A percentile compares a stretch with the other conserved stretches of the same genome.
phyloP scores from a whole-genome alignment of 164 flowering plant species.

The Chimonanthus salicifolius region DNA sequence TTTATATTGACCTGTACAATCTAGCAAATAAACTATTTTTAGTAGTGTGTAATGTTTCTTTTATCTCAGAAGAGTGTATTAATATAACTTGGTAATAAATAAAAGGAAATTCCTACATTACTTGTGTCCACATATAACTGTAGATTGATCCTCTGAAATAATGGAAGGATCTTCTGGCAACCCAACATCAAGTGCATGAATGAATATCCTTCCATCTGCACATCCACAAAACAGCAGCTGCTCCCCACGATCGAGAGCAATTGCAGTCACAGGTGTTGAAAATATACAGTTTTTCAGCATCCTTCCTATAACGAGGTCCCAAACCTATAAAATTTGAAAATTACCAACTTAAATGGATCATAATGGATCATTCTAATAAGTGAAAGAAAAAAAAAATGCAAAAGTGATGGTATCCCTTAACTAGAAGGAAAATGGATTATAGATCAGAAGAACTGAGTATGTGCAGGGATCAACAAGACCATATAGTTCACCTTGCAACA shows the following conservation, averaged over 20 bases:
- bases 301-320: conserved; percentile 37
- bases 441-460: no score
- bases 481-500: no score
- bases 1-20: background rate
- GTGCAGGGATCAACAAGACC: background rate
- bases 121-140: conserved; percentile 51
- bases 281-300: conserved; percentile 28
- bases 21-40: background rate
- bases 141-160: conserved; percentile 20
- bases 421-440: no score
- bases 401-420: no score
- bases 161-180: conserved; percentile 19
- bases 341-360: background rate
- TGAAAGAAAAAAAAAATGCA: no score
- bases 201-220: conserved; percentile 44
- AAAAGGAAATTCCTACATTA: conserved; percentile 26
- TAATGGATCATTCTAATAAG: no score
- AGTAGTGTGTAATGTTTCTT: background rate
- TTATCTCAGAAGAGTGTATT: background rate
- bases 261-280: conserved; percentile 34
- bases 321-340: conserved; percentile 28
- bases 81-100: background rate
- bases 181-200: conserved; percentile 31
- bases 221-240: conserved; percentile 38
- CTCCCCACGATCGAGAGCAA: conserved; percentile 37